Conservation (phyloP, 176 grass and related monocot genomes). For the Triticum monococcum region DNA sequence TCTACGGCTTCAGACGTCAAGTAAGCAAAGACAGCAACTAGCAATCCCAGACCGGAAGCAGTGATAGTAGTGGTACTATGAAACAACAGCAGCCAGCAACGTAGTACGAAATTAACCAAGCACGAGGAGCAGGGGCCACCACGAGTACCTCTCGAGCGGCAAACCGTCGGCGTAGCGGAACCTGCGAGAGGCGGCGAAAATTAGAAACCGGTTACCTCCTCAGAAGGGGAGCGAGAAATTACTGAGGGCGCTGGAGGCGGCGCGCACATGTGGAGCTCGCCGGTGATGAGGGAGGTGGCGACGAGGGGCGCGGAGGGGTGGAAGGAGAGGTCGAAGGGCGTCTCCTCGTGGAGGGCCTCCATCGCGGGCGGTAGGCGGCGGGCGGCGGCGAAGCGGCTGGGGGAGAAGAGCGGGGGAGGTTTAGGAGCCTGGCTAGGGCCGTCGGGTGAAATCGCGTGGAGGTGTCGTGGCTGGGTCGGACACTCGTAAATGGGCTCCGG, state of each 20-base stretch:
- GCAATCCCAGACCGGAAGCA: not conserved
- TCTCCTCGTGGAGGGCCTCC: slow-evolving; percentile 74
- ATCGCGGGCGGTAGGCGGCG: slow-evolving; percentile 35
- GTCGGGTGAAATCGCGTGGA: slow-evolving; percentile 14
- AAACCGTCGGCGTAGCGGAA: slow-evolving; percentile 56
- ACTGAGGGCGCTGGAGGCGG: slow-evolving; percentile 4
- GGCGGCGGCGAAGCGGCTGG: not conserved
- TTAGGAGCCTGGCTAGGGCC: not conserved
- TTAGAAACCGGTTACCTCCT: slow-evolving; percentile 11
- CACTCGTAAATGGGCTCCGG: not conserved
- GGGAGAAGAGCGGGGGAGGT: not conserved
- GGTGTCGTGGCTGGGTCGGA: not conserved
- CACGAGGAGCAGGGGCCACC: not conserved
- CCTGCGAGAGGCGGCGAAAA: slow-evolving; percentile 30
- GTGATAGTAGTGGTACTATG: not conserved
- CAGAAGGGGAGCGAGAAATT: not conserved
- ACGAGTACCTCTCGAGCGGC: slow-evolving; percentile 65
- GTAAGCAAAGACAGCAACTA: not conserved
- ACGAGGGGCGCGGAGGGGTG: slow-evolving; percentile 76
- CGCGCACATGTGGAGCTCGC: slow-evolving; percentile 69
- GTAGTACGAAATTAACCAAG: not conserved
- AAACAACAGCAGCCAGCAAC: not conserved
- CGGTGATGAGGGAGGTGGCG: slow-evolving; percentile 71
- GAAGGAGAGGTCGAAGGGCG: slow-evolving; percentile 85
- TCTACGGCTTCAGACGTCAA: not conserved